These are phyloP conservation scores for Tuber melanosporum DNA, from an alignment of 495 filamentous ascomycete species.

Conservation along the genomic window DNA sequence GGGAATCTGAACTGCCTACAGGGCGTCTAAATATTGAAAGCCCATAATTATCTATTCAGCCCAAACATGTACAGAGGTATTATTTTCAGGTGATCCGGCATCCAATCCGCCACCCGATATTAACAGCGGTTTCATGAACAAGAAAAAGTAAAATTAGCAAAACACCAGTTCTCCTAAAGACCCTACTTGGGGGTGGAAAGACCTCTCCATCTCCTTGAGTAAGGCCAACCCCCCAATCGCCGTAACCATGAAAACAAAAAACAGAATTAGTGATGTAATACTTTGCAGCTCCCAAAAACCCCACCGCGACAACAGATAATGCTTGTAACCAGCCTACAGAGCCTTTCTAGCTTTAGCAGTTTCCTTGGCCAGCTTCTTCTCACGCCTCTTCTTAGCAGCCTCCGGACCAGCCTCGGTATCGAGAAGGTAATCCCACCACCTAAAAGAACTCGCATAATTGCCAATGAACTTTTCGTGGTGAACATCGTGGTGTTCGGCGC, in stretches of 20 bases:
- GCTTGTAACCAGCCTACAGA: slow-evolving; percentile 26
- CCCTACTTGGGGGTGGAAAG: background rate
- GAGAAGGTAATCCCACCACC: slow-evolving; percentile 95
- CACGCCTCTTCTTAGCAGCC: slow-evolving; percentile 73
- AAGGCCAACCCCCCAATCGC: background rate
- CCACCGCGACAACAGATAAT: background rate
- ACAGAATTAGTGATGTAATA: background rate
- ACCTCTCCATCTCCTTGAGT: background rate
- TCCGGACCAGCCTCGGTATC: slow-evolving; percentile 91
- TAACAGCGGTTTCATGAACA: background rate
- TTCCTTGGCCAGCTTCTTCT: slow-evolving; percentile 62
- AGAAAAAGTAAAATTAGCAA: background rate
- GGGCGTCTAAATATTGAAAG: background rate
- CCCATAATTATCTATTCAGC: background rate
- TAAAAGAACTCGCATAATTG: slow-evolving; percentile 95
- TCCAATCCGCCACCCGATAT: background rate
- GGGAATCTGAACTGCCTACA: background rate
- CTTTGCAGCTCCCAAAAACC: background rate
- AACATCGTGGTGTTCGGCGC: slow-evolving; percentile 89
- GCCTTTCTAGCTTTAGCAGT: slow-evolving; percentile 41
- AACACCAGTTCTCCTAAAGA: background rate
- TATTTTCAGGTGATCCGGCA: background rate
- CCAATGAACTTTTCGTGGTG: slow-evolving; percentile 98
- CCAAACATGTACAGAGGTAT: background rate
- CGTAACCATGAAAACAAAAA: background rate